Evolutionary conservation across 768 basidiomycete species (phyloP), one percentile per base, ranked within the genome.

Genomic region (Phanerochaete sordida): DNA sequence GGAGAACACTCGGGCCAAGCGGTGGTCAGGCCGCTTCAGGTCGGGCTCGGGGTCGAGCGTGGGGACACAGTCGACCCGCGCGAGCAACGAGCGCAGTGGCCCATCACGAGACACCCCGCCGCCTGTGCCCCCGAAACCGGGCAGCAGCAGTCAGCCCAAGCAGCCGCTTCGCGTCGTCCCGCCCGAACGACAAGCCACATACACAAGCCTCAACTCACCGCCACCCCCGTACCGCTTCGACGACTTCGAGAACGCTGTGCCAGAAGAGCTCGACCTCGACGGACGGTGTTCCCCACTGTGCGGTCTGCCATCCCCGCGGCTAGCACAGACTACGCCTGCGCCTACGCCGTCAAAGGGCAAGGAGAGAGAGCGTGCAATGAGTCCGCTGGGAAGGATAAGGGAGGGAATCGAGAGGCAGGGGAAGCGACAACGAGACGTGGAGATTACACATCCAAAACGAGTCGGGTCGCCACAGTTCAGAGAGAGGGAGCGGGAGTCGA

Each of bases 261-360:
- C 57, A 13, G 70, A 69, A 48, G 59, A 62, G 55, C 43, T 57
- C 37, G 65, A 70, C 58, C 66, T 65, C 59, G 66, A 63, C 31
- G 73, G 72, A 16, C 63, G 73, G 39, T 74, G 73, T 60, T 74
- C 73, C n/a, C 73, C 73, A 9, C 57, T 74, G 5, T 67, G 73
- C 49, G 69, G 70, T 5, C 58, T 72, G 19, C 65, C 66, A 27
- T 62, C 70, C 19, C 59, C 64, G 33, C 64, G 60, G 35, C 55
- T 68, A 11, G 58, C 67, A 8, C 58, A 54, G 13, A 56, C 60
- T 15, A 59, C 62, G 9, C 31, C 24, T 11, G 37, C 46, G 3
- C 31, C 24, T 11, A 28, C 46, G 3, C 46, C 21, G 33, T 64
- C 60, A 35, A 72, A 71, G 62, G 68, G 66, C 35, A 70, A 67